Conservation (phyloP, 2,329 filamentous ascomycete genomes). For the Botryotinia convoluta region DNA sequence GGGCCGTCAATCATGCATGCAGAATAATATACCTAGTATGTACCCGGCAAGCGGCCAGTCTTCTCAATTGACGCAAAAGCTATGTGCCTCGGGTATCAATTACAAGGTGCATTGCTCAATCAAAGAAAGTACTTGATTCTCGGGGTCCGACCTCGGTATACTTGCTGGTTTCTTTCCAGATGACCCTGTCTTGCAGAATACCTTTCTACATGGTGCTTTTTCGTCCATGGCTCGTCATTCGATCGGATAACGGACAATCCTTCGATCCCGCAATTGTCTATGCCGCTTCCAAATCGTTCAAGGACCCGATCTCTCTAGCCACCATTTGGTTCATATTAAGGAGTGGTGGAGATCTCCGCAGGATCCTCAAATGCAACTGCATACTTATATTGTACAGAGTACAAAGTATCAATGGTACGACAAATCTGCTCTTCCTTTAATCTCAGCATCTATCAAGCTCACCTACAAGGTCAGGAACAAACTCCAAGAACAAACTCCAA, state of each 20-base stretch:
- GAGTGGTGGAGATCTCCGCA: neutral
- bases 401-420: neutral
- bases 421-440: neutral
- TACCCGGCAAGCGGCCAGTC: neutral
- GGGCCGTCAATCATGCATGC: constrained; percentile 1
- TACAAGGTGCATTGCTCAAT: neutral
- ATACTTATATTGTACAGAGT: neutral
- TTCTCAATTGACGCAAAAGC: neutral
- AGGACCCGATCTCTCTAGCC: neutral
- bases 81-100: neutral
- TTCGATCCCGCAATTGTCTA: neutral
- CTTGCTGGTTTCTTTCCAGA: neutral
- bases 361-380: neutral
- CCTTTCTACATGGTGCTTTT: neutral
- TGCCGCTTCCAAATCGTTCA: neutral
- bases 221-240: neutral
- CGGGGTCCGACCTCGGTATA: neutral
- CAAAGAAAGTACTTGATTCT: neutral
- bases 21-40: neutral
- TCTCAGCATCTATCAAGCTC: neutral
- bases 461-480: neutral
- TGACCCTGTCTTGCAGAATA: neutral
- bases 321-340: neutral
- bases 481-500: neutral
- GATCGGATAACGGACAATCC: neutral